Evolutionary conservation across 495 filamentous ascomycete species (phyloP).

Genomic region (Neurospora sp.): DNA sequence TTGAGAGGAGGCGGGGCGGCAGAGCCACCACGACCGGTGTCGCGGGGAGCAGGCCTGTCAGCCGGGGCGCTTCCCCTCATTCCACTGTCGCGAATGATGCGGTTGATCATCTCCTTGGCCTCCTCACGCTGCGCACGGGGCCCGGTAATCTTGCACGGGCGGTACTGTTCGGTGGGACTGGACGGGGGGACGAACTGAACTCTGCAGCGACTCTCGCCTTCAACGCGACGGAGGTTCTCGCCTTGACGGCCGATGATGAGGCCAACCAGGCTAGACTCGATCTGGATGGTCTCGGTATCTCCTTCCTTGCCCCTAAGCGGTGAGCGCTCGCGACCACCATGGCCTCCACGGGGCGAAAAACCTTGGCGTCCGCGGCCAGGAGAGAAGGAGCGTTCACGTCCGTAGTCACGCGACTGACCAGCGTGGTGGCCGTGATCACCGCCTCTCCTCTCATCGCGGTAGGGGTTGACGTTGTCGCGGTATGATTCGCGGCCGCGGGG

Average conservation of each 20-base stretch:
- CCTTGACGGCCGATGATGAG: slow-evolving; percentile 77
- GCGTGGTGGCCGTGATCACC: slow-evolving; percentile 26
- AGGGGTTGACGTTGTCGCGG: slow-evolving; percentile 64
- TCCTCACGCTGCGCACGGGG: slow-evolving; percentile 51
- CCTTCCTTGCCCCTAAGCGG: slow-evolving; percentile 46
- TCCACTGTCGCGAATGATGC: slow-evolving; percentile 74
- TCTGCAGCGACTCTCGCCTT: slow-evolving; percentile 60
- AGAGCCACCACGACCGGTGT: slow-evolving; percentile 11
- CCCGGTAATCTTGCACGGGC: slow-evolving; percentile 71
- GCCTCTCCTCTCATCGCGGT: slow-evolving; percentile 63
- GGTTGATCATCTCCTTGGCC: slow-evolving; percentile 64
- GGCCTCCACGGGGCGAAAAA: slow-evolving; percentile 38
- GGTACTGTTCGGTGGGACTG: slow-evolving; percentile 51
- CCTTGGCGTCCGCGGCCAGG: slow-evolving; percentile 41
- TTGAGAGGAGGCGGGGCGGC: slow-evolving; percentile 40
- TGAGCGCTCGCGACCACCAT: slow-evolving; percentile 41
- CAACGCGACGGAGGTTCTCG: slow-evolving; percentile 70
- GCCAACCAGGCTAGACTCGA: slow-evolving; percentile 69
- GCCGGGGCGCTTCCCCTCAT: slow-evolving; percentile 43
- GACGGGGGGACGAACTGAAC: slow-evolving; percentile 75
- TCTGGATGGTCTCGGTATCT: slow-evolving; percentile 60
- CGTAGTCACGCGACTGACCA: slow-evolving; percentile 35
- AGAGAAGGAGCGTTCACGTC: slow-evolving; percentile 54
- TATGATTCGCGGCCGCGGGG: slow-evolving; percentile 51
- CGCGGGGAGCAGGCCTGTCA: slow-evolving; percentile 14